Conservation (phyloP, 2,329 filamentous ascomycete species). For the Talaromyces sp. region DNA sequence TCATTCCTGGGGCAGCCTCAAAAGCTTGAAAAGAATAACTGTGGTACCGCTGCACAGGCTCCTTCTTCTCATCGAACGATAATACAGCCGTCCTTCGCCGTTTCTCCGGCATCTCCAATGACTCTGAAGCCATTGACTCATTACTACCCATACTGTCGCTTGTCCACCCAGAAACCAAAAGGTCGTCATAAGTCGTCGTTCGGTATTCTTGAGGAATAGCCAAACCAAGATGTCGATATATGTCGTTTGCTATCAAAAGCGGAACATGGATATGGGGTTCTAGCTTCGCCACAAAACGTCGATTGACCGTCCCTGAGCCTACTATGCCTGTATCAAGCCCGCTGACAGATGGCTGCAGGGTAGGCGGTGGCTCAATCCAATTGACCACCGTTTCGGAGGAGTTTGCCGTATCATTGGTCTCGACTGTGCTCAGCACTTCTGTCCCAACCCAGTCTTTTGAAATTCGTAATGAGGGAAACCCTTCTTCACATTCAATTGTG, state of each 20-base stretch:
- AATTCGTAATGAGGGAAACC: slow-evolving; percentile 43
- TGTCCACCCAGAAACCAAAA: slow-evolving; percentile 32
- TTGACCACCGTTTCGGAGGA: slow-evolving; percentile 24
- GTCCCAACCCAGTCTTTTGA: slow-evolving; percentile 44
- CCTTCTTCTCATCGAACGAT: slow-evolving; percentile 30
- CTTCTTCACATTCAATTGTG: slow-evolving; percentile 45
- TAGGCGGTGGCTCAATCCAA: slow-evolving; percentile 39
- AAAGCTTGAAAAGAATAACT: slow-evolving; percentile 44
- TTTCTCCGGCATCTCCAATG: slow-evolving; percentile 24
- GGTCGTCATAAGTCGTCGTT: slow-evolving; percentile 37
- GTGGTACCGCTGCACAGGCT: slow-evolving; percentile 33
- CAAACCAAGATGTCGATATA: slow-evolving; percentile 40
- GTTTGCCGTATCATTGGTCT: neutral
- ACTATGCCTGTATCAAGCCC: slow-evolving; percentile 38
- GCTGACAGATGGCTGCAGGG: slow-evolving; percentile 31
- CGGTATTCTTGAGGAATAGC: slow-evolving; percentile 41
- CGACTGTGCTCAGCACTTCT: slow-evolving; percentile 30
- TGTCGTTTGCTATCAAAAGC: slow-evolving; percentile 39
- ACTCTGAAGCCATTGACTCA: slow-evolving; percentile 3
- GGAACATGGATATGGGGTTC: slow-evolving; percentile 44
- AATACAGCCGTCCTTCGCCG: slow-evolving; percentile 34
- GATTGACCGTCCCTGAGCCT: slow-evolving; percentile 37
- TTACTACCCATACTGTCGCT: slow-evolving; percentile 3
- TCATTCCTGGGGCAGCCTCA: slow-evolving; percentile 40
- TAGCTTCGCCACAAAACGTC: slow-evolving; percentile 44